Percentiles rank a stretch among this genome's conserved stretches.
These are phyloP conservation scores for Ustilago cynodontis DNA, from an alignment of 1,284 basidiomycete genomes.

Conservation along the genomic window DNA sequence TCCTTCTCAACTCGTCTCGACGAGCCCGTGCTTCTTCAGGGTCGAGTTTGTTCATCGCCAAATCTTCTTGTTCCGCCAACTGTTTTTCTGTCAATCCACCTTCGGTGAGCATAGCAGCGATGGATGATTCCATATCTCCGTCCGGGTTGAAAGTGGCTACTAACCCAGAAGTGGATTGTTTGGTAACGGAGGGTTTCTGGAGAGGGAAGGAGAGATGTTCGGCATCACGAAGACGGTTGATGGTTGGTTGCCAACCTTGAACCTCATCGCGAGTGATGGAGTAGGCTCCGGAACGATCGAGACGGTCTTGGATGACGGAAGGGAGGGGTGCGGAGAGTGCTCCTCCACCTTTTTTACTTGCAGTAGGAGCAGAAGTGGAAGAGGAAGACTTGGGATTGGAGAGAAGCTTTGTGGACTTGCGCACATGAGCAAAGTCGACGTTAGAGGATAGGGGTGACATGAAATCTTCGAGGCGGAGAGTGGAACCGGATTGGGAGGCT, in stretches of 20 bases:
- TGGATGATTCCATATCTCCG: constrained; percentile 58
- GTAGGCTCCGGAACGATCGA: constrained; percentile 94
- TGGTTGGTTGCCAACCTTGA: constrained; percentile 91
- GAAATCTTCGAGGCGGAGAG: constrained; percentile 77
- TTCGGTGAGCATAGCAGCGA: constrained; percentile 67
- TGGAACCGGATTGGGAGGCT: constrained; percentile 30
- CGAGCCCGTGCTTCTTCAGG: constrained; percentile 86
- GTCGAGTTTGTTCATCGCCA: constrained; percentile 83
- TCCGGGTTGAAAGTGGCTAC: constrained; percentile 75
- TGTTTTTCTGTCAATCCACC: constrained; percentile 75
- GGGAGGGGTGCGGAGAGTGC: constrained; percentile 87
- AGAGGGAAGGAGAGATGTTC: constrained; percentile 93
- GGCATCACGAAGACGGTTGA: constrained; percentile 76
- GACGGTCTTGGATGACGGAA: constrained; percentile 84
- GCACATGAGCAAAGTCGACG: constrained; percentile 47
- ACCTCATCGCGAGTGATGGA: constrained; percentile 91
- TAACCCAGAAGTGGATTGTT: constrained; percentile 78
- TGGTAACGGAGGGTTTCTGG: constrained; percentile 74
- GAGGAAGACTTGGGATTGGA: constrained; percentile 10
- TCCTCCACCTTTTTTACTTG: constrained; percentile 73
- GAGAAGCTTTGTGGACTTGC: constrained; percentile 56
- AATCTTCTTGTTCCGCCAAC: constrained; percentile 80
- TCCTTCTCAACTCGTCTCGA: constrained; percentile 83
- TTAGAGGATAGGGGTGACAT: constrained; percentile 76
- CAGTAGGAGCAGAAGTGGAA: constrained; percentile 73